Conservation (phyloP, 2,329 filamentous ascomycete genomes). For the Xylariaceae sp. region DNA sequence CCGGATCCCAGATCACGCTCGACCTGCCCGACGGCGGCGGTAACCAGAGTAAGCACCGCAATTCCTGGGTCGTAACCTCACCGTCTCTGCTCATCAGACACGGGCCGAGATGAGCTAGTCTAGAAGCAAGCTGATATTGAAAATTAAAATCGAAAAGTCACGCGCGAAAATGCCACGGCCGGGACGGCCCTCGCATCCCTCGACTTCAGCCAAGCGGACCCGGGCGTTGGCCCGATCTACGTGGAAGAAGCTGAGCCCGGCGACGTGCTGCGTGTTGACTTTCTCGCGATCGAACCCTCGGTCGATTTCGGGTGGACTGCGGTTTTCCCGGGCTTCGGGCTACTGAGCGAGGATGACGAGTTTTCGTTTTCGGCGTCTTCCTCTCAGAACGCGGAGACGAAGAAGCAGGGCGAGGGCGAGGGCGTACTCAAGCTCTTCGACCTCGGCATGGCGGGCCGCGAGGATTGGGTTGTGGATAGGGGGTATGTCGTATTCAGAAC, state of each 20-base stretch:
- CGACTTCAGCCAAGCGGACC: constrained; percentile 51
- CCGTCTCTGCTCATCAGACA: neutral
- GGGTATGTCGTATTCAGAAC: constrained; percentile 50
- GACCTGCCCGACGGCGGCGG: constrained; percentile 58
- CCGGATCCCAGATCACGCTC: constrained; percentile 55
- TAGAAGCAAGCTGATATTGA: neutral
- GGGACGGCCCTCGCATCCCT: constrained; percentile 45
- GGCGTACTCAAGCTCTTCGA: constrained; percentile 48
- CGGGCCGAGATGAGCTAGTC: too few relatives aligned
- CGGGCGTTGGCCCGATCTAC: constrained; percentile 58
- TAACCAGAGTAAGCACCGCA: constrained; percentile 45
- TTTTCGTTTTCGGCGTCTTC: too few relatives aligned
- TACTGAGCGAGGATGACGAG: constrained; percentile 42
- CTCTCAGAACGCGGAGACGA: neutral
- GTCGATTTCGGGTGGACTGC: constrained; percentile 58
- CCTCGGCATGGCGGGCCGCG: constrained; percentile 56
- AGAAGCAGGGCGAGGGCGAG: constrained; percentile 18
- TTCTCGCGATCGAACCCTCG: constrained; percentile 52
- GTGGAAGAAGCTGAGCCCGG: constrained; percentile 57
- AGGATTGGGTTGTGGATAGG: constrained; percentile 43
- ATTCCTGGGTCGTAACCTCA: neutral
- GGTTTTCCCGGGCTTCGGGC: constrained; percentile 57
- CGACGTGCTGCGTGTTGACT: constrained; percentile 58
- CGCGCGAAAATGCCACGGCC: constrained; percentile 47
- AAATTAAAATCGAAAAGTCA: constrained; percentile 39